Conservation (phyloP, 352 stramenopile species). For the Globisporangium solare region DNA sequence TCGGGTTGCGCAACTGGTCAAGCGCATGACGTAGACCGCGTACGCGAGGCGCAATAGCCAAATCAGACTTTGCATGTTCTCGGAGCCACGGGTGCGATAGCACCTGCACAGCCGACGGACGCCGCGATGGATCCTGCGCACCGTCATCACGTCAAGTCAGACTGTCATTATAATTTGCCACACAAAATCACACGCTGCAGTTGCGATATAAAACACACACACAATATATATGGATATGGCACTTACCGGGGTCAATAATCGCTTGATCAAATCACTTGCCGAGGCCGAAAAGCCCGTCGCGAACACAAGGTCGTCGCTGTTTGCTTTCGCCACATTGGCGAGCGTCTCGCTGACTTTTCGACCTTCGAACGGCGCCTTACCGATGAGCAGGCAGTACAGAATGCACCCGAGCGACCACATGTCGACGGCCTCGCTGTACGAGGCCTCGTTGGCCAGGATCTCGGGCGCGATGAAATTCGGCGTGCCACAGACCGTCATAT, state of each 20-base stretch:
- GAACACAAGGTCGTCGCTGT: conserved; percentile 35
- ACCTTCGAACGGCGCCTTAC: conserved; percentile 69
- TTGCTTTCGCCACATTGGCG: conserved; percentile 60
- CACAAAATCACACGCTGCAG: too few relatives aligned
- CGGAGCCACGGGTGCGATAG: conserved; percentile 56
- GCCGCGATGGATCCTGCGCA: conserved; percentile 31
- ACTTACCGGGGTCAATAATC: conserved; percentile 44
- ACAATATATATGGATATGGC: too few relatives aligned
- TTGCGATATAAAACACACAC: background rate
- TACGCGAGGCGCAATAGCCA: too few relatives aligned
- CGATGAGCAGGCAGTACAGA: conserved; percentile 61
- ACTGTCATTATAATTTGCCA: too few relatives aligned
- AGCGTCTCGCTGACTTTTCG: conserved; percentile 69
- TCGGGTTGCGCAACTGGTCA: background rate
- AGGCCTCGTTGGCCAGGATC: conserved; percentile 33
- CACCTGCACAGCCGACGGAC: conserved; percentile 47
- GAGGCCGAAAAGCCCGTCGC: conserved; percentile 48
- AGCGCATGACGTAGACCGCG: background rate
- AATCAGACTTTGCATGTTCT: conserved; percentile 31
- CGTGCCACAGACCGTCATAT: conserved; percentile 73
- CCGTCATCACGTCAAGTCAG: too few relatives aligned
- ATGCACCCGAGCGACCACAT: conserved; percentile 84
- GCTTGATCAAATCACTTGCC: conserved; percentile 56
- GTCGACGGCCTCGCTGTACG: conserved; percentile 65
- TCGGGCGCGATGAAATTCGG: conserved; percentile 84